Base-by-base conservation (phyloP, 306 rosid species). In the Abrus precatorius region DNA sequence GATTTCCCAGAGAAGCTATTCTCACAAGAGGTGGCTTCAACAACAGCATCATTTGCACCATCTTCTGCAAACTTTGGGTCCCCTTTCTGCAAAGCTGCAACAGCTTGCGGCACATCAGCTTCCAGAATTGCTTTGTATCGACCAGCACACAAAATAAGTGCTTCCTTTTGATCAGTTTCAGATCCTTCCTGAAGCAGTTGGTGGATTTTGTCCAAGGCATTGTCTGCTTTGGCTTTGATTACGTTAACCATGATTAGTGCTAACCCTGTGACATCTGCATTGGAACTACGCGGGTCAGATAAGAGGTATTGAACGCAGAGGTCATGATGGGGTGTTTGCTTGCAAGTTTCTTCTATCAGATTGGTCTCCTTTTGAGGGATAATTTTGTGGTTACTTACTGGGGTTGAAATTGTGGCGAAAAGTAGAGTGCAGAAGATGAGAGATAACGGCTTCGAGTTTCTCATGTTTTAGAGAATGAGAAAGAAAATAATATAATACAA, bases 61-160 rank as follows among this genome's bases (percentile, higher is more conserved):
- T 83, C 55, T 83, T 80, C 78, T 0, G 93, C 93, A 45, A 83
- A 78, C 54, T 85, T 88, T 0, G 84, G 79, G 50, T 83, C 61
- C 4, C 88, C 90, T 36, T 44, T 75, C 4, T 73, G 20, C 48
- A 90, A 48, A 74, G 81, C 89, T 44, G 74, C 84, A 66, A 44
- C 14, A 63, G 92, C 88, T 38, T 44, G n/a, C n/a, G 88, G 73
- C 4, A 87, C 68, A 57, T 88, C 88, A 64, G 38, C 90, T 3
- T 6, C 49, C 67, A 88, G 0, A 57, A 89, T 54, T 3, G 79
- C 68, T 6, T 3, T 77, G 80, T 87, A 84, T 0, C 10, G 0
- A 4, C 30, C 71, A n/a, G 9, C 77, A 32, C 92, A 91, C 3
- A 64, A 30, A 28, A 5, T 63, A 32, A 91, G 45, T 0, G 79